Evolutionary conservation across 2,329 filamentous ascomycete species (phyloP).

Genomic region (Cytospora piceae): DNA sequence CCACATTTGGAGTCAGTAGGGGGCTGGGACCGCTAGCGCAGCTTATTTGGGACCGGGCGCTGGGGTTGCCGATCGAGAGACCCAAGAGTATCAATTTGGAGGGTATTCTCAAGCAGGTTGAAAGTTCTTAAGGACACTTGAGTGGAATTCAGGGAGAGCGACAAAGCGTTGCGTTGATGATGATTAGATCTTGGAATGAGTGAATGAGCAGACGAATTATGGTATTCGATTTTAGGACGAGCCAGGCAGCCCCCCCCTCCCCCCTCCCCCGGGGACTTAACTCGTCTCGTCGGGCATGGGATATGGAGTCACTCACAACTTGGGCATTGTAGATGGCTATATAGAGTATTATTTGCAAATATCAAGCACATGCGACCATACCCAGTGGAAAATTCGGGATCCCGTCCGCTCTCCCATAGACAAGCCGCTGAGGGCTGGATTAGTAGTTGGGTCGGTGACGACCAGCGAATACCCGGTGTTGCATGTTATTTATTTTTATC

Average conservation of each 20-base stretch:
- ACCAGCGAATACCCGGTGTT: slow-evolving; percentile 19
- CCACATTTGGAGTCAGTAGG: slow-evolving; percentile 70
- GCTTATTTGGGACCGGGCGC: slow-evolving; percentile 91
- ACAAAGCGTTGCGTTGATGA: background rate
- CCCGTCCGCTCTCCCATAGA: background rate
- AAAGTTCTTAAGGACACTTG: slow-evolving; percentile 37
- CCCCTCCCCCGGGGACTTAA: no score
- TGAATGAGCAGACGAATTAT: background rate
- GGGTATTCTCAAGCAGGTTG: slow-evolving; percentile 74
- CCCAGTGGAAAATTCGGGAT: slow-evolving; percentile 9
- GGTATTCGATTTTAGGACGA: background rate
- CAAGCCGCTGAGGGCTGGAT: slow-evolving; percentile 11
- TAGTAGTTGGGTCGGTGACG: slow-evolving; percentile 14
- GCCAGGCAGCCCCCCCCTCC: background rate
- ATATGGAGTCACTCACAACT: background rate
- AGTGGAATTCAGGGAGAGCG: background rate
- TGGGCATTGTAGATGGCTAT: background rate
- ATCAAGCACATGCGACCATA: slow-evolving; percentile 8
- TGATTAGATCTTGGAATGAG: background rate
- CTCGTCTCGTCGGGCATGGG: background rate
- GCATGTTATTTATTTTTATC: background rate
- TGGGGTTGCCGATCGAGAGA: slow-evolving; percentile 94
- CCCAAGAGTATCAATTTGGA: slow-evolving; percentile 97
- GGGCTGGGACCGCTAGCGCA: slow-evolving; percentile 88
- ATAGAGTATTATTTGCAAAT: background rate